phyloP scores from a whole-genome alignment of 345 rosid genomes.

The Salix koriyanagi region DNA sequence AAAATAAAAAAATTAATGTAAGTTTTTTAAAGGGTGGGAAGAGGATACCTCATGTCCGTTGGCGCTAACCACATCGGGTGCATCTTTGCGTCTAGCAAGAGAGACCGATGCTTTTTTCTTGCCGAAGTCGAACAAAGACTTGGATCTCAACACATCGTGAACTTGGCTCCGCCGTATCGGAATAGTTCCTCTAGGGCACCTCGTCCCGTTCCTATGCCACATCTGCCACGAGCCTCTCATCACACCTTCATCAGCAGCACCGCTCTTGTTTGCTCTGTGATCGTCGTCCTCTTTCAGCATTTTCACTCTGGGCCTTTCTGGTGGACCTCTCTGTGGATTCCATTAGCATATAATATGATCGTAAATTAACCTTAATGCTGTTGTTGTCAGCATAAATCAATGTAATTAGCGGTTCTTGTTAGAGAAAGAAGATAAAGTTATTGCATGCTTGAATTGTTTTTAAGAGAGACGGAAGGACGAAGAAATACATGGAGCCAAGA shows the following conservation, averaged over 20 bases:
- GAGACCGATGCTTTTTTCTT: constrained; percentile 41
- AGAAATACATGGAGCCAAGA: background rate
- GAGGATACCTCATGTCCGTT: constrained; percentile 32
- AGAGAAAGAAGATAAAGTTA: background rate
- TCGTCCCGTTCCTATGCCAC: constrained; percentile 34
- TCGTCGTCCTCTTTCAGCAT: constrained; percentile 20
- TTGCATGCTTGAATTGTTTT: background rate
- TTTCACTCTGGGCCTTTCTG: constrained; percentile 21
- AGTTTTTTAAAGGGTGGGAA: background rate
- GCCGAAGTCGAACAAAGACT: constrained; percentile 84
- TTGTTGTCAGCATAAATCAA: background rate
- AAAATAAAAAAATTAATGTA: background rate
- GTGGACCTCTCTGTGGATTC: constrained; percentile 50
- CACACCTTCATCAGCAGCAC: constrained; percentile 2
- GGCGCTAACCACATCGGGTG: constrained; percentile 70
- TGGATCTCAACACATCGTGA: constrained; percentile 28
- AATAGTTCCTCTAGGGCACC: constrained; percentile 27
- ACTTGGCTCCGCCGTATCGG: constrained; percentile 27
- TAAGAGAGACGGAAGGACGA: background rate
- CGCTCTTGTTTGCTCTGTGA: background rate
- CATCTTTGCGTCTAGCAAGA: constrained; percentile 43
- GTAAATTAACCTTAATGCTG: background rate
- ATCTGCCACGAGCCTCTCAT: constrained; percentile 36
- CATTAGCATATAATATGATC: background rate
- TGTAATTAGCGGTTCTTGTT: background rate